phyloP scores from a whole-genome alignment of 2,329 filamentous ascomycete species.

The Trichoderma sp. region DNA sequence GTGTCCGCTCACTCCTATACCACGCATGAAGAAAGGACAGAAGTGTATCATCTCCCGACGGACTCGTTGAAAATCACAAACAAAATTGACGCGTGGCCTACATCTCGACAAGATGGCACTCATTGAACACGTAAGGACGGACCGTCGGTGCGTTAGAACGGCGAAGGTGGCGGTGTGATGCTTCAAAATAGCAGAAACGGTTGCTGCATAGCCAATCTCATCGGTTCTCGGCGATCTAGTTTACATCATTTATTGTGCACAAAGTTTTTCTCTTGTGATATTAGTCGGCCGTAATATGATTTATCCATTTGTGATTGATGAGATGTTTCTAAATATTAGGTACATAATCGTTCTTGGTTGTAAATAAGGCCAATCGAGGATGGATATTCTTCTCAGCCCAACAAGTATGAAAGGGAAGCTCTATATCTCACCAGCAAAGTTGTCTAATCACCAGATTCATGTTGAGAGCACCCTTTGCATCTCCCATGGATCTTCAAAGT shows the following conservation, averaged over 20 bases:
- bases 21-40: background rate
- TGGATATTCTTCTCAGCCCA: background rate
- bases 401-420: background rate
- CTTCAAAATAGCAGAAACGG: background rate
- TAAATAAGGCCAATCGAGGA: background rate
- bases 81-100: background rate
- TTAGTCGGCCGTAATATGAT: background rate
- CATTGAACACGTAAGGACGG: background rate
- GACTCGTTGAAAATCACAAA: background rate
- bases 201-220: too few relatives aligned
- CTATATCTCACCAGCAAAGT: background rate
- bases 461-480: background rate
- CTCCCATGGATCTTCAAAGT: background rate
- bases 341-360: background rate
- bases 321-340: background rate
- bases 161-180: background rate
- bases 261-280: background rate
- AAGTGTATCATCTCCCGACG: background rate
- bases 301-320: background rate
- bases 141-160: background rate
- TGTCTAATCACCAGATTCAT: background rate
- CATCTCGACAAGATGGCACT: background rate
- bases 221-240: background rate
- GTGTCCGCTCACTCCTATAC: background rate
- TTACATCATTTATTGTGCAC: background rate